Conservation (phyloP, 257 asterid species). For the Cynanchum wilfordii region DNA sequence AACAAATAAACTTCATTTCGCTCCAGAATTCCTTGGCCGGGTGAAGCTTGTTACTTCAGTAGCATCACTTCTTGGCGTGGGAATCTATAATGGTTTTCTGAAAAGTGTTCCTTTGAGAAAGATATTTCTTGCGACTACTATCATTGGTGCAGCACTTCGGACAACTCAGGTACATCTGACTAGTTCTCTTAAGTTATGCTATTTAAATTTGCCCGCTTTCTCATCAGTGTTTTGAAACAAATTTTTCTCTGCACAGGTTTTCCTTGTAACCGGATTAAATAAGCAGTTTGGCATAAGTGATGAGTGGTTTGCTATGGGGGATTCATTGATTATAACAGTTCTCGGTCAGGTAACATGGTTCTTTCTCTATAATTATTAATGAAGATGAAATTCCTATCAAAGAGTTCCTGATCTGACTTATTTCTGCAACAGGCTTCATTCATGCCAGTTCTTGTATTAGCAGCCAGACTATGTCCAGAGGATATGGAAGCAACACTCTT, state of each 20-base stretch:
- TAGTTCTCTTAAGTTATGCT: not conserved
- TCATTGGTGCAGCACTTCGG: conserved; percentile 76
- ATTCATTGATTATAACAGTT: conserved; percentile 87
- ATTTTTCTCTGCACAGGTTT: conserved; percentile 43
- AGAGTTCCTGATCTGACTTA: conserved; percentile 6
- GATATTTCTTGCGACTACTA: conserved; percentile 71
- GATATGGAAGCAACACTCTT: conserved; percentile 98
- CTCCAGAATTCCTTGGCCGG: conserved; percentile 97
- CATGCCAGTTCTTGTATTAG: conserved; percentile 98
- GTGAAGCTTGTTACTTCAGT: conserved; percentile 90
- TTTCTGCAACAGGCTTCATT: conserved; percentile 63
- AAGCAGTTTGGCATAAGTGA: conserved; percentile 74
- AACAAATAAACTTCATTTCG: conserved; percentile 83
- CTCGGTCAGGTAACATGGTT: conserved; percentile 66
- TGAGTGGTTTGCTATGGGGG: conserved; percentile 96
- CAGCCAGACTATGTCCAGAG: conserved; percentile 88
- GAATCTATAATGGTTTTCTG: conserved; percentile 78
- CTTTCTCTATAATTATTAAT: not conserved
- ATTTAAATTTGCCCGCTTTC: not conserved
- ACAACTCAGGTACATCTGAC: conserved; percentile 67
- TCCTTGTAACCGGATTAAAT: conserved; percentile 85
- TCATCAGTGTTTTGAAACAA: conserved; percentile 15
- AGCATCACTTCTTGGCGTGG: conserved; percentile 90
- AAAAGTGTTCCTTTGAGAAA: conserved; percentile 73
- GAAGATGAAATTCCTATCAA: conserved; percentile 2